A percentile compares a stretch with the other conserved stretches of the same genome.
Evolutionary conservation across 164 flowering plant species (phyloP).

Genomic region (Cinnamomum chago): DNA sequence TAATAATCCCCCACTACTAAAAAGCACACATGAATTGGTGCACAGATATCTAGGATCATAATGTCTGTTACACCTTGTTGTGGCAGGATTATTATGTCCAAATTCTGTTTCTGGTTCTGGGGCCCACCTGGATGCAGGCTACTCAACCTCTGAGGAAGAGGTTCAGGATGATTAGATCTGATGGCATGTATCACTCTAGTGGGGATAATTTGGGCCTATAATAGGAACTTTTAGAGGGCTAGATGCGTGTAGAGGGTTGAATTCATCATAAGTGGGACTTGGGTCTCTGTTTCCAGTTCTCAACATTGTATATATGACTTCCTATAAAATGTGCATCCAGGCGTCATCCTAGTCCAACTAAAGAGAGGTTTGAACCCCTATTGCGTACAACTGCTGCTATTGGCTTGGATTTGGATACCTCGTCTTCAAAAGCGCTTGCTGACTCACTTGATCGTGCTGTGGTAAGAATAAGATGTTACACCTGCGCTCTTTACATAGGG

Average conservation of each 20-base stretch:
- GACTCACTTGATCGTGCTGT: constrained; percentile 96
- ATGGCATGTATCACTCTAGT: too few relatives aligned
- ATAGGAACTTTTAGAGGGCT: too few relatives aligned
- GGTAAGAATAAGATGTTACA: constrained; percentile 52
- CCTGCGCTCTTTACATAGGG: background rate
- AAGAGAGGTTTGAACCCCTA: constrained; percentile 95
- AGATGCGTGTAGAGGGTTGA: background rate
- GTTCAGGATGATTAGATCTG: too few relatives aligned
- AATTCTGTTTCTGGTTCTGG: too few relatives aligned
- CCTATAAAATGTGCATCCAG: constrained; percentile 34
- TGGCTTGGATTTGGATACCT: constrained; percentile 78
- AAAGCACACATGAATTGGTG: background rate
- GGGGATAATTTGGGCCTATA: too few relatives aligned
- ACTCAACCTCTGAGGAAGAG: too few relatives aligned
- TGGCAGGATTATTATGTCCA: background rate
- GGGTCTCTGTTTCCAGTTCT: too few relatives aligned
- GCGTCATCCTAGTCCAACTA: constrained; percentile 95
- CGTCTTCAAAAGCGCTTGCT: constrained; percentile 94
- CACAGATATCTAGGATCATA: background rate
- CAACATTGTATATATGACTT: background rate
- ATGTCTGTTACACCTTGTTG: background rate
- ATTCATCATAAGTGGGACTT: too few relatives aligned
- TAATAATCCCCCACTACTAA: too few relatives aligned
- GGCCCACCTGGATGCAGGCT: too few relatives aligned
- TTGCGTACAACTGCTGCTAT: constrained; percentile 85